phyloP scores from a whole-genome alignment of 1,139 yeast species.

The Spencermartinsiella ligniputridi region DNA sequence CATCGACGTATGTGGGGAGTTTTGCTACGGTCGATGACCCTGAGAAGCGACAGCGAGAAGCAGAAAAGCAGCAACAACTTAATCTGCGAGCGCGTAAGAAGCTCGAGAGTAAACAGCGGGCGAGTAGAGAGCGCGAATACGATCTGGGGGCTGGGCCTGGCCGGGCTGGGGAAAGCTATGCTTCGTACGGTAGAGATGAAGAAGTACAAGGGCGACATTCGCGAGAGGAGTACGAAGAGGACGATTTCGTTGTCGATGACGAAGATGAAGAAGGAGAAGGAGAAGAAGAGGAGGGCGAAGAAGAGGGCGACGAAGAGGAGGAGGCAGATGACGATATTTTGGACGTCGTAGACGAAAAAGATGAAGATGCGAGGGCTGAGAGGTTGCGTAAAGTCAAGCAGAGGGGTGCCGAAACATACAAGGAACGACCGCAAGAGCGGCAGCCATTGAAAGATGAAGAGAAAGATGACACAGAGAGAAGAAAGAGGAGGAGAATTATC shows the following conservation, averaged over 20 bases:
- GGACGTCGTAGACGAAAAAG: conserved; percentile 44
- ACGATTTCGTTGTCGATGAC: conserved; percentile 48
- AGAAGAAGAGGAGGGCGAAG: conserved; percentile 39
- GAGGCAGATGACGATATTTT: conserved; percentile 37
- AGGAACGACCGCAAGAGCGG: conserved; percentile 14
- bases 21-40: conserved; percentile 86
- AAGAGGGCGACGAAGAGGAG: conserved; percentile 30
- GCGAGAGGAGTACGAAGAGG: conserved; percentile 53
- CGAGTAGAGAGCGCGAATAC: conserved; percentile 50
- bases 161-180: conserved; percentile 13
- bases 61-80: conserved; percentile 66
- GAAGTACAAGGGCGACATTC: conserved; percentile 27
- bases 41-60: conserved; percentile 70
- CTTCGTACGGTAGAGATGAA: conserved; percentile 19
- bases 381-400: conserved; percentile 58
- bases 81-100: conserved; percentile 39
- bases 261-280: conserved; percentile 44
- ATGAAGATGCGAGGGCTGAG: conserved; percentile 56
- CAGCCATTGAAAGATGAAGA: no score
- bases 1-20: conserved; percentile 56
- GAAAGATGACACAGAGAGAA: conserved; percentile 11
- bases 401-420: conserved; percentile 50
- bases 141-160: conserved; percentile 16
- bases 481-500: conserved; percentile 32
- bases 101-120: conserved; percentile 54